Percentiles rank a stretch among this genome's conserved stretches.
Evolutionary conservation across 2,329 filamentous ascomycete species (phyloP).

Genomic region (Neofusicoccum ribis): DNA sequence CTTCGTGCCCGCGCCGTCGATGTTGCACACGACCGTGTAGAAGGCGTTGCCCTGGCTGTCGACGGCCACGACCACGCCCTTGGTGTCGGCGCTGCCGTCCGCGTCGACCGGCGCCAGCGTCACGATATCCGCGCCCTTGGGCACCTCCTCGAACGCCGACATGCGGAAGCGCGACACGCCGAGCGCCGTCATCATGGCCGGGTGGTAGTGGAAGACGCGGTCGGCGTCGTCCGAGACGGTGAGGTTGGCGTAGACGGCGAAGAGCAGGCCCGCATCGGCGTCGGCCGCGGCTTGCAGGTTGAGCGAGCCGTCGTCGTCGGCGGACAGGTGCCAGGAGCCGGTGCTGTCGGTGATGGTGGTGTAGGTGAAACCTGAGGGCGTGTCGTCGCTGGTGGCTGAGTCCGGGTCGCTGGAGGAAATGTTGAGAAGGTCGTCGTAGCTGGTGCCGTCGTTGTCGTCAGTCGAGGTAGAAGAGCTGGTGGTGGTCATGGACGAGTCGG

Average conservation of each 20-base stretch:
- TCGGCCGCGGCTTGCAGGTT: neutral
- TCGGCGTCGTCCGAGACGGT: neutral
- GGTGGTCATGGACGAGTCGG: neutral
- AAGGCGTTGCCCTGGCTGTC: neutral
- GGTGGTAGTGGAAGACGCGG: constrained; percentile 10
- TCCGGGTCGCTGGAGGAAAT: neutral
- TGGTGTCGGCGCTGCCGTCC: neutral
- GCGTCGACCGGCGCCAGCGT: neutral
- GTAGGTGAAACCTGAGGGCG: neutral
- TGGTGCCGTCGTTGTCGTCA: neutral
- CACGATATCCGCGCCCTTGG: neutral
- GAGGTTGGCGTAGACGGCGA: constrained; percentile 3
- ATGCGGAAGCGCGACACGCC: constrained; percentile 5
- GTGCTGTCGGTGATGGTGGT: neutral
- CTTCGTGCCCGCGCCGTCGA: neutral
- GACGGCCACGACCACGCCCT: neutral
- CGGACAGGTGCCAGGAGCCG: constrained; percentile 1
- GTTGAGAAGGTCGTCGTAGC: neutral
- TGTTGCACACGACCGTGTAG: neutral
- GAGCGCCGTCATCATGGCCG: neutral
- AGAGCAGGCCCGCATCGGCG: neutral
- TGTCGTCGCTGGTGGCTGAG: neutral
- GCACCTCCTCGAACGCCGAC: neutral
- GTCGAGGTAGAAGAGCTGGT: neutral
- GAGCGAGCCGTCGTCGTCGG: neutral